Conservation (phyloP, 2,329 filamentous ascomycete genomes). For the Cladosporium oxysporum region DNA sequence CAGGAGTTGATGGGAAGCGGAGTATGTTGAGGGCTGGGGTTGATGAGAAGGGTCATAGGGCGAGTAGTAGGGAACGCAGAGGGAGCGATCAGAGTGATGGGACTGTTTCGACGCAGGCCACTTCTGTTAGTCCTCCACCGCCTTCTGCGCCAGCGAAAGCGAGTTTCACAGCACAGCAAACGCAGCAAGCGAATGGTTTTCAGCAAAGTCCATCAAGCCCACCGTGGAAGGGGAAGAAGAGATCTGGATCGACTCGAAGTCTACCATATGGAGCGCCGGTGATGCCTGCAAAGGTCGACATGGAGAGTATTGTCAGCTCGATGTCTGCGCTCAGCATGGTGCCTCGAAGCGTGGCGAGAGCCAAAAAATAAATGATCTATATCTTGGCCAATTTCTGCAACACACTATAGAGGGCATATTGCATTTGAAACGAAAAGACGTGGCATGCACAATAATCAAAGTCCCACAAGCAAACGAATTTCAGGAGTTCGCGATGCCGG, state of each 20-base stretch:
- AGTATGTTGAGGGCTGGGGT: slow-evolving; percentile 70
- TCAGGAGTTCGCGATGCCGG: no score
- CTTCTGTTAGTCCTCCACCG: slow-evolving; percentile 22
- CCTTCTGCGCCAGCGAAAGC: not conserved
- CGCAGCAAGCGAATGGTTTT: not conserved
- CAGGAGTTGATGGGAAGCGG: slow-evolving; percentile 81
- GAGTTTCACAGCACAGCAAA: not conserved
- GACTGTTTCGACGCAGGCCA: slow-evolving; percentile 28
- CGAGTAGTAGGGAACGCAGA: slow-evolving; percentile 34
- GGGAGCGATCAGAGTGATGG: slow-evolving; percentile 24
- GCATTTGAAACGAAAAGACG: not conserved
- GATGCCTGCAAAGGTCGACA: slow-evolving; percentile 4
- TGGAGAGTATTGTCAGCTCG: slow-evolving; percentile 26
- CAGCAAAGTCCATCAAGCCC: not conserved
- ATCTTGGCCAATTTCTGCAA: not conserved
- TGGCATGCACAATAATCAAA: not conserved
- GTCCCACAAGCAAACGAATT: not conserved
- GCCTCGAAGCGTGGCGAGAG: slow-evolving; percentile 25
- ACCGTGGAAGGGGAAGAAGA: slow-evolving; percentile 19
- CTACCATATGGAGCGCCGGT: not conserved
- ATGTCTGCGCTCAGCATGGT: slow-evolving; percentile 31
- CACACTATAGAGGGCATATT: not conserved
- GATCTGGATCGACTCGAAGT: slow-evolving; percentile 11
- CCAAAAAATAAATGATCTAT: not conserved
- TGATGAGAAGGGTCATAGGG: slow-evolving; percentile 35